Evolutionary conservation across 352 stramenopile species (phyloP).

Genomic region (Globisporangium barbulae): DNA sequence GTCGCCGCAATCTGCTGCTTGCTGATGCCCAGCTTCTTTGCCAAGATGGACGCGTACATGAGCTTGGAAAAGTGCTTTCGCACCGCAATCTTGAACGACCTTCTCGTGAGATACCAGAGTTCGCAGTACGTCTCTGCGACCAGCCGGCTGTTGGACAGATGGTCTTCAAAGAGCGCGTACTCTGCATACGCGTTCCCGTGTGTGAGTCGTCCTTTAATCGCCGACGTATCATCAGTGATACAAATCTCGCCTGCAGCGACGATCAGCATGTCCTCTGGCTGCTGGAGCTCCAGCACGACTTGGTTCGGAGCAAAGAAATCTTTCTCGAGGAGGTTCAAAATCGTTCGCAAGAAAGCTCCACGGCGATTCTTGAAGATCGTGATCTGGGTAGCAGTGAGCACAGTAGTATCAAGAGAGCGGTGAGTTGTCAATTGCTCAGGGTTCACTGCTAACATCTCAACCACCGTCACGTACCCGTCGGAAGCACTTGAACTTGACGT

Average conservation of each 20-base stretch:
- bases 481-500: constrained; percentile 48
- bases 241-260: constrained; percentile 40
- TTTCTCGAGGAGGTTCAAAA: constrained; percentile 37
- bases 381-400: constrained; percentile 15
- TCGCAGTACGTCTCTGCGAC: constrained; percentile 47
- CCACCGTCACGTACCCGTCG: constrained; percentile 15
- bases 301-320: constrained; percentile 53
- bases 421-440: neutral
- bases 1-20: neutral
- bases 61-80: constrained; percentile 56
- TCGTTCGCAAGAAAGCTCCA: constrained; percentile 47
- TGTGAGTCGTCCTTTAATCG: constrained; percentile 24
- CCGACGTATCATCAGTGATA: constrained; percentile 22
- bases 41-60: constrained; percentile 42
- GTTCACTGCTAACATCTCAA: no score
- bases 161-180: constrained; percentile 44
- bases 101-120: constrained; percentile 35
- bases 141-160: constrained; percentile 27
- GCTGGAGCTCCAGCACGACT: constrained; percentile 21
- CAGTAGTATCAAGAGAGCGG: neutral
- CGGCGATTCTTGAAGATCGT: constrained; percentile 43
- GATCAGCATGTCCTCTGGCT: constrained; percentile 56
- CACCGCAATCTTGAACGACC: constrained; percentile 40
- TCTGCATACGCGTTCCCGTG: constrained; percentile 40
- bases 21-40: constrained; percentile 23